Evolutionary conservation across 257 asterid genomes (phyloP), one percentile per base, ranked within the genome.

Genomic region (Solanum sejunctum): DNA sequence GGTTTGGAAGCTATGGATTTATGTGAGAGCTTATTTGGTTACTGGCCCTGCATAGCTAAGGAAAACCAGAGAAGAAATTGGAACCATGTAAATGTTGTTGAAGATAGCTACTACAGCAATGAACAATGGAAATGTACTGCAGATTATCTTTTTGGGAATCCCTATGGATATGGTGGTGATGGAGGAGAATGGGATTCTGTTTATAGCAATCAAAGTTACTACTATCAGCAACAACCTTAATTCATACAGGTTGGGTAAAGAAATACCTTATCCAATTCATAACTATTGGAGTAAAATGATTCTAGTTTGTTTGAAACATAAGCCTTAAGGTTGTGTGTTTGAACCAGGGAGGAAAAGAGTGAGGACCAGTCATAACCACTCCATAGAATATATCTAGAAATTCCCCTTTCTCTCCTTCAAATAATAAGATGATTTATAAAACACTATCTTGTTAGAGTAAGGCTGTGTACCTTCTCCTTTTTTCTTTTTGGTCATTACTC

Each of bases 11-110:
- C 93, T 13, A 28, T 93, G 86, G 98, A 94, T 77, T 26, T 96
- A 10, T 94, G 99, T 89, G 99, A 93, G 2, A 85, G 90, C 67
- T 23, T 96, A 67, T 94, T 96, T 85, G 99, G 99, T 80, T 87
- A 96, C 58, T 96, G 99, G 98, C 99, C 98, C 1, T 94, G 99
- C 84, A 45, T 93, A 49, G 94, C 88, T 20, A 92, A 91, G 89
- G 87, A 61, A 23, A 87, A 86, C 49, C 86, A 78, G 87, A 78
- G 82, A 69, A 89, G 85, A 67, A 71, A 80, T 56, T 15, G 12
- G 16, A 86, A 85, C 49, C 73, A 67, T 12, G 79, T 49, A 84
- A 77, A 41, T 20, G 72, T 89, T 55, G 88, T 81, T 60, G 90
- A 85, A 51, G 92, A 87, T 77, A 78, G 82, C n/a, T 78, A 78